A percentile compares a stretch with the other conserved stretches of the same genome.
phyloP scores from a whole-genome alignment of 768 basidiomycete genomes.

The Paxillus involutus region DNA sequence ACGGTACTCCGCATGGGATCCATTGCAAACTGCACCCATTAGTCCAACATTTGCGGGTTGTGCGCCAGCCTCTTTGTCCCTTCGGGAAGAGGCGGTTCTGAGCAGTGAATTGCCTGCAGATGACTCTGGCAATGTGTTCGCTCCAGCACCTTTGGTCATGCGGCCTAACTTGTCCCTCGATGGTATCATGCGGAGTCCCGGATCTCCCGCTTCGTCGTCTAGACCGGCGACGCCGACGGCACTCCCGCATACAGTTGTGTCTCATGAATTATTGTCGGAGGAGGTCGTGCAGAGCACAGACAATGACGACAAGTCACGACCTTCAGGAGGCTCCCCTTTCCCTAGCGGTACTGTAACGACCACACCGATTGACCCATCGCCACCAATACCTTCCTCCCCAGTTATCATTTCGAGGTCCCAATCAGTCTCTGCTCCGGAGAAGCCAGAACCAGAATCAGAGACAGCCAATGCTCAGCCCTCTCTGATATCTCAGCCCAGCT shows the following conservation, averaged over 20 bases:
- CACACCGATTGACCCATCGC: neutral
- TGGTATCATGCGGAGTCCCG: constrained; percentile 8
- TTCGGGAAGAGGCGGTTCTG: constrained; percentile 8
- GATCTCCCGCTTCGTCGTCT: neutral
- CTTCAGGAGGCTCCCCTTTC: constrained; percentile 2
- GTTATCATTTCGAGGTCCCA: neutral
- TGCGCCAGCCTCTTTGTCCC: constrained; percentile 9
- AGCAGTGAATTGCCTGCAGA: neutral
- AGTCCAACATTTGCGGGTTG: constrained; percentile 12
- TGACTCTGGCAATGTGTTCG: constrained; percentile 7
- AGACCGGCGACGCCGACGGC: neutral
- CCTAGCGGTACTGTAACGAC: constrained; percentile 11
- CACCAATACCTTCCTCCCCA: constrained; percentile 3
- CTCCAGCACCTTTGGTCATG: constrained; percentile 15
- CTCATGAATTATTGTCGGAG: constrained; percentile 2
- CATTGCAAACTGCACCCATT: constrained; percentile 4
- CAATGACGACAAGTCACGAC: constrained; percentile 18
- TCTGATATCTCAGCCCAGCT: constrained; percentile 9
- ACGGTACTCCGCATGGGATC: constrained; percentile 25
- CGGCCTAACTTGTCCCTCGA: constrained; percentile 10
- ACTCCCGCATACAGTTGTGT: constrained; percentile 3
- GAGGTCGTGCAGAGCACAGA: constrained; percentile 1
- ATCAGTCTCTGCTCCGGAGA: neutral
- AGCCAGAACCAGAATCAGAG: neutral
- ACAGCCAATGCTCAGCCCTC: constrained; percentile 1